phyloP scores from a whole-genome alignment of 345 rosid genomes.

The Cardamine occulta region DNA sequence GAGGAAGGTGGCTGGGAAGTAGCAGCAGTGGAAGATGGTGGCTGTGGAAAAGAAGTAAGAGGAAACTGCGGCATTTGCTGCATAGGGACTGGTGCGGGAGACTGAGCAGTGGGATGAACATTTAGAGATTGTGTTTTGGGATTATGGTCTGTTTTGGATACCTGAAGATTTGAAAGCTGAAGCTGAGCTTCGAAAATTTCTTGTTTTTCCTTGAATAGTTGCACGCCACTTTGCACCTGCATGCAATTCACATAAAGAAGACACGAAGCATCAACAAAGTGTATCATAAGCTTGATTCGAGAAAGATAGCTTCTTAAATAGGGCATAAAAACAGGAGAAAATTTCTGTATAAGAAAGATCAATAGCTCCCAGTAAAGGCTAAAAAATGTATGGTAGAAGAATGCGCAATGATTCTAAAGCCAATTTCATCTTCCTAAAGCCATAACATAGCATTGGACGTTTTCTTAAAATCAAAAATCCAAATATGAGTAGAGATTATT shows the following conservation, averaged over 20 bases:
- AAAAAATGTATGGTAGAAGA: not conserved
- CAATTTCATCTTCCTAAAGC: not conserved
- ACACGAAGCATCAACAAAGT: not conserved
- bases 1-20: constrained; percentile 49
- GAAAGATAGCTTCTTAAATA: not conserved
- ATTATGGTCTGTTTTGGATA: constrained; percentile 50
- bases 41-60: constrained; percentile 2
- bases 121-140: constrained; percentile 49
- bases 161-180: constrained; percentile 58
- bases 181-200: constrained; percentile 62
- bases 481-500: not conserved
- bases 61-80: constrained; percentile 37
- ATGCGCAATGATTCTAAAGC: not conserved
- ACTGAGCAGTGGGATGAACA: constrained; percentile 54
- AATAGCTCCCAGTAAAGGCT: not conserved
- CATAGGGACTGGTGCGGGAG: constrained; percentile 38
- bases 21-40: constrained; percentile 39
- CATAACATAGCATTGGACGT: not conserved
- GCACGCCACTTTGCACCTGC: constrained; percentile 75
- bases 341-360: not conserved
- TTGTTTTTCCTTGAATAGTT: constrained; percentile 65
- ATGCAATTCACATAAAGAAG: constrained; percentile 1
- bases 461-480: not conserved
- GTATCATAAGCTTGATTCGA: not conserved
- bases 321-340: not conserved